Conservation (phyloP, 305 asterid species). For the Solanum hybrid region DNA sequence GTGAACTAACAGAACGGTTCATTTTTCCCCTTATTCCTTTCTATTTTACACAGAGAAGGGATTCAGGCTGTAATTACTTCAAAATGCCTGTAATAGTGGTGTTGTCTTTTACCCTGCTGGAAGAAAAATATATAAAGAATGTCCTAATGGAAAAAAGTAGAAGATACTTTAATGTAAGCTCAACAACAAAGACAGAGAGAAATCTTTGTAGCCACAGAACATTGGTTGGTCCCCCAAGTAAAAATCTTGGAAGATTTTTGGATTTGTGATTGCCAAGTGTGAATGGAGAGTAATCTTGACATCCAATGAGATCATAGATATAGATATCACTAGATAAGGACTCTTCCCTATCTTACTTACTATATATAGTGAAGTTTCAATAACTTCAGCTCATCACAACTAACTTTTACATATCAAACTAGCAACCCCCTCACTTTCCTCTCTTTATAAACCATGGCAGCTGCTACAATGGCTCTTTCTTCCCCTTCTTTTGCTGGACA, state of each 20-base stretch:
- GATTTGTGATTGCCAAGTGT: not conserved
- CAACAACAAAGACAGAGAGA: not conserved
- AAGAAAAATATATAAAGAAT: not conserved
- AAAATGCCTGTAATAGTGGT: not conserved
- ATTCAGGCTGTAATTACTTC: not conserved
- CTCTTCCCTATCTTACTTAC: not conserved
- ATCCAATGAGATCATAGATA: not conserved
- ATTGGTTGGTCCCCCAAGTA: not conserved
- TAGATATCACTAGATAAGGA: not conserved
- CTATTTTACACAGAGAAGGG: not conserved
- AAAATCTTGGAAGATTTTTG: not conserved
- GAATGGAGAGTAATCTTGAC: not conserved
- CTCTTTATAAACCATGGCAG: not conserved
- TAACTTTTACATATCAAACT: not conserved
- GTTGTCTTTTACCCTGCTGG: not conserved
- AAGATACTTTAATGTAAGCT: not conserved
- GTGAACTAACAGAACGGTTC: not conserved
- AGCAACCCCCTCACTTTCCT: not conserved
- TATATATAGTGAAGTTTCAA: not conserved
- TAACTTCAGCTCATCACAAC: not conserved
- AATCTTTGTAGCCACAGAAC: not conserved
- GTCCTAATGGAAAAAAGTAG: not conserved
- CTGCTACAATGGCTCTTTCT: constrained; percentile 8
- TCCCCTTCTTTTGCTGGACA: constrained; percentile 10
- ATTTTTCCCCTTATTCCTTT: not conserved